Conservation (phyloP, 768 basidiomycete genomes). For the Kondoa malvinella region DNA sequence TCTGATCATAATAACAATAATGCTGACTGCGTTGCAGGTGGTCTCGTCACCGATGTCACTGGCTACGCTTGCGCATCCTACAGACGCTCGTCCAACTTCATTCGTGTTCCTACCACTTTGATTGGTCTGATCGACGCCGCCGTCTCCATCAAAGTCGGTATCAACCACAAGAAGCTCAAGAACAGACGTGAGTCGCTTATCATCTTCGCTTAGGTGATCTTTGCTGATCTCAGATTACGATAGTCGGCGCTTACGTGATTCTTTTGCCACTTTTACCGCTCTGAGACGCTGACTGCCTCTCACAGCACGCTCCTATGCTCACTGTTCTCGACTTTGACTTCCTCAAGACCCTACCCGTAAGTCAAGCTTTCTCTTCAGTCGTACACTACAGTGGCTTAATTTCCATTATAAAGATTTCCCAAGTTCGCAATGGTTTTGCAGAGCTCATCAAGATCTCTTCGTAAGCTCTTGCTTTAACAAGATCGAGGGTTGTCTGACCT, state of each 20-base stretch:
- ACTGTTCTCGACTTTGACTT: slow-evolving; percentile 34
- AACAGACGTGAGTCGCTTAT: slow-evolving; percentile 25
- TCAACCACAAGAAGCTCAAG: slow-evolving; percentile 34
- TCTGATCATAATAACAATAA: slow-evolving; percentile 9
- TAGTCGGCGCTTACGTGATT: slow-evolving; percentile 32
- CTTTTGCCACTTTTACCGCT: no score
- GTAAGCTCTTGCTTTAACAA: neutral
- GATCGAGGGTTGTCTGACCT: neutral
- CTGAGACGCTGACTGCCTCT: no score
- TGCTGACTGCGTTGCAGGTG: neutral
- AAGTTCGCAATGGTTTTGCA: slow-evolving; percentile 34
- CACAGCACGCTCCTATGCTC: slow-evolving; percentile 32
- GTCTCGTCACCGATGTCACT: slow-evolving; percentile 21
- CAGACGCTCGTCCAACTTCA: slow-evolving; percentile 31
- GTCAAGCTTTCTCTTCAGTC: no score
- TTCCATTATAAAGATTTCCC: no score
- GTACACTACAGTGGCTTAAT: no score
- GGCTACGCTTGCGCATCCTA: slow-evolving; percentile 32
- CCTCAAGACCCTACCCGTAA: slow-evolving; percentile 29
- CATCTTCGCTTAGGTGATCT: neutral
- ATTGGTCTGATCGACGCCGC: slow-evolving; percentile 34
- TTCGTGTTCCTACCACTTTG: slow-evolving; percentile 32
- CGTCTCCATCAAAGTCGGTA: slow-evolving; percentile 33
- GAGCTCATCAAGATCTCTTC: slow-evolving; percentile 35
- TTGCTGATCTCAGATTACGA: neutral